Conservation (phyloP, 306 rosid genomes). For the Prunus kanzakura region DNA sequence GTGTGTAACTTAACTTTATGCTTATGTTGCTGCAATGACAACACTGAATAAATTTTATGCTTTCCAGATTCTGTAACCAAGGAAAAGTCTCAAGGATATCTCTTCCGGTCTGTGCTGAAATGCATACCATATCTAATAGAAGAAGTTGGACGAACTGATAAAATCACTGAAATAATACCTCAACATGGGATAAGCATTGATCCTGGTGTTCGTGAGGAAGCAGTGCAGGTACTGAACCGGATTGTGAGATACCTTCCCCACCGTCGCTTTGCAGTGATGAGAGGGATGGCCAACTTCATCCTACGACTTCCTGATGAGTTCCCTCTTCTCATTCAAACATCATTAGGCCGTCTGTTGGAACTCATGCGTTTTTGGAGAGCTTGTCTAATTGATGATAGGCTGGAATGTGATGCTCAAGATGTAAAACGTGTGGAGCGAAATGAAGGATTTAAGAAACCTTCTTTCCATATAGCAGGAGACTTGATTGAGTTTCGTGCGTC, state of each 20-base stretch:
- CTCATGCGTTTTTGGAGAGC: conserved; percentile 99
- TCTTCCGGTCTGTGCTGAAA: conserved; percentile 92
- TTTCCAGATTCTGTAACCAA: conserved; percentile 90
- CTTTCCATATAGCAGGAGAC: conserved; percentile 73
- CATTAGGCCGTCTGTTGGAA: conserved; percentile 91
- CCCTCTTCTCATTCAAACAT: conserved; percentile 97
- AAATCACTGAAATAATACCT: conserved; percentile 97
- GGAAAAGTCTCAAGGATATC: conserved; percentile 97
- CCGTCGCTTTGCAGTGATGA: conserved; percentile 97
- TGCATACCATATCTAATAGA: conserved; percentile 97
- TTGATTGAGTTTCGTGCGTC: conserved; percentile 82
- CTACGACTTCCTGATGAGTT: conserved; percentile 94
- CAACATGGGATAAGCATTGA: conserved; percentile 99
- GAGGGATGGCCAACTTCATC: conserved; percentile 94
- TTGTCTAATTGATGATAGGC: conserved; percentile 82
- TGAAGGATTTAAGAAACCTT: conserved; percentile 67
- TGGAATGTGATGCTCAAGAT: conserved; percentile 58
- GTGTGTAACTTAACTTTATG: background rate
- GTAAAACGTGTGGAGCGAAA: conserved; percentile 47
- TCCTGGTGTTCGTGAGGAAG: conserved; percentile 99
- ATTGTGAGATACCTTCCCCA: conserved; percentile 88
- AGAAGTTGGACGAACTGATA: conserved; percentile 97
- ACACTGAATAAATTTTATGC: conserved; percentile 17
- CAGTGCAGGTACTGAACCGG: conserved; percentile 91
- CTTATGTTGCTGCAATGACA: conserved; percentile 20